A percentile compares a stretch with the other conserved stretches of the same genome.
These are phyloP conservation scores for Hericium erinaceus DNA, from an alignment of 768 basidiomycete species.

Conservation along the genomic window DNA sequence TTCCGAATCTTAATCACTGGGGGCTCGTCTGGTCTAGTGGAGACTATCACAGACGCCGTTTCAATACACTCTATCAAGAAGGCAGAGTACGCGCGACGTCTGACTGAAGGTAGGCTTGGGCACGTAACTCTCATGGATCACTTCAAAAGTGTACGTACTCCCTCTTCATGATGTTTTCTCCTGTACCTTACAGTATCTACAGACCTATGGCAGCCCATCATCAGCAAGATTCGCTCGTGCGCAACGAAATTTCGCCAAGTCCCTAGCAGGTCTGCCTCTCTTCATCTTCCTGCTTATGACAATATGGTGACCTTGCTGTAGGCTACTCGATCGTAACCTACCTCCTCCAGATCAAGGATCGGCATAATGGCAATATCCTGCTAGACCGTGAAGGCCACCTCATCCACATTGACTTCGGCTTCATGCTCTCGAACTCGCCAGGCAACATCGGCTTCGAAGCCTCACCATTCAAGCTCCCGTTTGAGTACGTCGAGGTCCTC, in stretches of 20 bases:
- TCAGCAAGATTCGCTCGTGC: slow-evolving; percentile 85
- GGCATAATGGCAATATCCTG: slow-evolving; percentile 97
- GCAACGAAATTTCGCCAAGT: slow-evolving; percentile 90
- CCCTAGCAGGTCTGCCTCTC: slow-evolving; percentile 48
- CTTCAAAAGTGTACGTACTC: slow-evolving; percentile 64
- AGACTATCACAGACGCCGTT: slow-evolving; percentile 96
- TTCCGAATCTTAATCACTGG: slow-evolving; percentile 96
- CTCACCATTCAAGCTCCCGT: slow-evolving; percentile 94
- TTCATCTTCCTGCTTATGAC: not conserved
- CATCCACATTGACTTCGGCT: slow-evolving; percentile 97
- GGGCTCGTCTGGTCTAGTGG: slow-evolving; percentile 85
- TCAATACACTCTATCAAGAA: slow-evolving; percentile 99
- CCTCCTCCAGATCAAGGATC: slow-evolving; percentile 94
- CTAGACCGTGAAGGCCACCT: slow-evolving; percentile 92
- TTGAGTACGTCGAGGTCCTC: slow-evolving; percentile 93
- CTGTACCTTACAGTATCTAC: not conserved
- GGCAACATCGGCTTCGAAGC: slow-evolving; percentile 98
- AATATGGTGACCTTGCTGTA: slow-evolving; percentile 17
- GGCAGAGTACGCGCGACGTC: slow-evolving; percentile 86
- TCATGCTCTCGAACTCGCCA: slow-evolving; percentile 94
- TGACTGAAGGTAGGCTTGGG: slow-evolving; percentile 71
- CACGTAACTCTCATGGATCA: slow-evolving; percentile 90
- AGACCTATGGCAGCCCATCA: slow-evolving; percentile 87
- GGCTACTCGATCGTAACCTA: slow-evolving; percentile 96
- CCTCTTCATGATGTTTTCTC: not conserved